A percentile compares a stretch with the other conserved stretches of the same genome.
These are phyloP conservation scores for Dalbergia cultrata DNA, from an alignment of 306 rosid species.

Conservation along the genomic window DNA sequence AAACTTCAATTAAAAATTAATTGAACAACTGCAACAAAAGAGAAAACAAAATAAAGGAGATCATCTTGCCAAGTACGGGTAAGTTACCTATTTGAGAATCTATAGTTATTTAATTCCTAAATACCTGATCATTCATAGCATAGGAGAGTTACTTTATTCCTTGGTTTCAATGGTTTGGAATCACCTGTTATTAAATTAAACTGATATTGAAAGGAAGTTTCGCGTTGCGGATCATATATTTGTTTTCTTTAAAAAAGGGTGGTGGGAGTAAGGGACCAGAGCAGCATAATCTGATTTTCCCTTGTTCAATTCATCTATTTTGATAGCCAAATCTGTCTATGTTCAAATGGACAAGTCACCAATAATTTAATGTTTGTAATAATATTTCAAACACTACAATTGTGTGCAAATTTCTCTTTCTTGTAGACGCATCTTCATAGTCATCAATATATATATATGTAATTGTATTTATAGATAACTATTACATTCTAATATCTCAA, in stretches of 20 bases:
- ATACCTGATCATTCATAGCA: not conserved
- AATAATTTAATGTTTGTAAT: too few relatives aligned
- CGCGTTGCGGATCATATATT: not conserved
- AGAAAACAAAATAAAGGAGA: not conserved
- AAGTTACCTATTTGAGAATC: not conserved
- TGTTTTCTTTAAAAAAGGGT: too few relatives aligned
- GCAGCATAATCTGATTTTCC: not conserved
- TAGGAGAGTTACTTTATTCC: not conserved
- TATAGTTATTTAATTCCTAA: not conserved
- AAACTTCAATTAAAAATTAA: not conserved
- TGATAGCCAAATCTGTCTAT: not conserved
- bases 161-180: not conserved
- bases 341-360: too few relatives aligned
- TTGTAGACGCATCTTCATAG: too few relatives aligned
- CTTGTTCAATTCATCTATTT: not conserved
- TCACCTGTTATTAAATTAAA: not conserved
- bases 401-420: too few relatives aligned
- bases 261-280: not conserved
- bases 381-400: too few relatives aligned
- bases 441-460: too few relatives aligned
- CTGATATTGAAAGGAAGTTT: conserved; percentile 6
- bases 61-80: not conserved
- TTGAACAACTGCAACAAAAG: conserved; percentile 29
- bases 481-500: too few relatives aligned
- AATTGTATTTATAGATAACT: too few relatives aligned